Evolutionary conservation across 2,329 filamentous ascomycete species (phyloP).

Genomic region (Xylaria sp.): DNA sequence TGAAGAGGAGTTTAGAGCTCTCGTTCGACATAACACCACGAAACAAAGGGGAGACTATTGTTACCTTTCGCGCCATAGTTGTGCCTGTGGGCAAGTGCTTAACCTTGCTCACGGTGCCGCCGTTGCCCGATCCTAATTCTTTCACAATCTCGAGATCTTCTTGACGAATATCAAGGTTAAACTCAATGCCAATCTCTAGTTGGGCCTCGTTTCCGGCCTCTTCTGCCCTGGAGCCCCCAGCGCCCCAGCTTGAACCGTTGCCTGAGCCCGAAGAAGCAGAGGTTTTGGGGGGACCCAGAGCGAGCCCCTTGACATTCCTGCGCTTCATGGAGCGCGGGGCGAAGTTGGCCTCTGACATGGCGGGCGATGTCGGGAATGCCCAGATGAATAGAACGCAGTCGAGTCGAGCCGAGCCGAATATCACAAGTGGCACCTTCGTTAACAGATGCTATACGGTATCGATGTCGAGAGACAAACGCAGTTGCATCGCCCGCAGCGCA

Average conservation of each 20-base stretch:
- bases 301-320: conserved; percentile 98
- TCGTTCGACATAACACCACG: background rate
- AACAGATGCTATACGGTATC: conserved; percentile 13
- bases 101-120: conserved; percentile 98
- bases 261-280: conserved; percentile 78
- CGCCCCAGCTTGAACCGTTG: conserved; percentile 59
- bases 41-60: conserved; percentile 30
- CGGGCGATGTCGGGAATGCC: conserved; percentile 42
- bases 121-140: conserved; percentile 95
- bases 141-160: conserved; percentile 94
- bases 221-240: conserved; percentile 57
- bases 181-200: conserved; percentile 96
- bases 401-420: conserved; percentile 9
- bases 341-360: conserved; percentile 69
- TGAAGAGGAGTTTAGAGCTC: conserved; percentile 53
- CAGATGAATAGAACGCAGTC: conserved; percentile 21
- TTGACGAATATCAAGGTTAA: conserved; percentile 89
- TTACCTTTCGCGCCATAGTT: conserved; percentile 96
- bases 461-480: conserved; percentile 22
- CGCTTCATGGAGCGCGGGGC: conserved; percentile 90
- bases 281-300: conserved; percentile 79
- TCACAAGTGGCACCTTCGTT: background rate
- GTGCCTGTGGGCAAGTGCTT: conserved; percentile 94
- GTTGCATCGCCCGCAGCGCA: conserved; percentile 35
- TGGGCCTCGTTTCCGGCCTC: conserved; percentile 68